Conservation (phyloP, 805 yeast genomes). For the Candida stauntonica region DNA sequence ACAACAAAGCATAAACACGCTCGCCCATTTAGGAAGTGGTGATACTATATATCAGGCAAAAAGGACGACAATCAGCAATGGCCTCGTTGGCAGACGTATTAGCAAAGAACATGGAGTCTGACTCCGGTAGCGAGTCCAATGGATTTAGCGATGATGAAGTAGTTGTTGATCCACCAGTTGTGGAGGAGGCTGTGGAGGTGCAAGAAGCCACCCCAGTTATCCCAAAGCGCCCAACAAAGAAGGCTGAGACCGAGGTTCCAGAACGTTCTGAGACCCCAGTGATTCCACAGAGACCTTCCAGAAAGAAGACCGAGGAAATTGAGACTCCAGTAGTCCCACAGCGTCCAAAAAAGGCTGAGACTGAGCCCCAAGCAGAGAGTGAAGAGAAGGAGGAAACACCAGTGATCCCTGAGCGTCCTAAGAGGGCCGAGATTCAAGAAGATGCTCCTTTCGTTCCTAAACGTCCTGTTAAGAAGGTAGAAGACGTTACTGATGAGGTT, state of each 20-base stretch:
- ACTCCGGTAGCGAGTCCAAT: not conserved
- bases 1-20: not conserved
- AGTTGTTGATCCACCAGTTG: not conserved
- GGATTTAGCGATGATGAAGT: not conserved
- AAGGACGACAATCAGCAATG: not conserved
- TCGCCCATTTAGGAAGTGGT: not conserved
- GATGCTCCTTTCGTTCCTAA: not conserved
- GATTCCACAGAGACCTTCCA: slow-evolving; percentile 12
- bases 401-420: not conserved
- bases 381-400: not conserved
- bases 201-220: slow-evolving; percentile 6
- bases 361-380: too few species aligned
- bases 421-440: not conserved
- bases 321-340: slow-evolving; percentile 11
- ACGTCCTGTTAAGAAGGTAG: not conserved
- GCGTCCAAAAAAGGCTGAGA: slow-evolving; percentile 11
- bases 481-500: not conserved
- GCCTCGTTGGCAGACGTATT: slow-evolving; percentile 4
- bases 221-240: slow-evolving; percentile 12
- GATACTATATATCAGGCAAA: too few species aligned
- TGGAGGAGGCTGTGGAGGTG: not conserved
- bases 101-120: slow-evolving; percentile 3
- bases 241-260: not conserved
- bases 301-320: slow-evolving; percentile 1
- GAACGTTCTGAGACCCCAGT: slow-evolving; percentile 4